These are phyloP conservation scores for Crithidia bombi DNA, from an alignment of 208 protist genomes.

Conservation along the genomic window DNA sequence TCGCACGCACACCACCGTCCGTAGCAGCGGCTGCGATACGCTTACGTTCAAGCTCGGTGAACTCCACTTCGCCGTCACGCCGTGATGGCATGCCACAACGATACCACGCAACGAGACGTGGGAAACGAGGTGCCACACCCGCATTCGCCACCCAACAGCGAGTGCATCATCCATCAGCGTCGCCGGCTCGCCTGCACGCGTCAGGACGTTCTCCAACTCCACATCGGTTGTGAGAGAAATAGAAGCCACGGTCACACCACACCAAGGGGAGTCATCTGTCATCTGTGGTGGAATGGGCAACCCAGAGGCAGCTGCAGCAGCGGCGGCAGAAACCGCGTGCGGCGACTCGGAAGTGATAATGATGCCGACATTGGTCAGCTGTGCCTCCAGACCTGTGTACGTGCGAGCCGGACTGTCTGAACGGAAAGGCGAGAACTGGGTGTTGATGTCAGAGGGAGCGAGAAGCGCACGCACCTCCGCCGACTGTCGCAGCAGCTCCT, in stretches of 20 bases:
- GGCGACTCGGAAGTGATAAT: slow-evolving; percentile 8
- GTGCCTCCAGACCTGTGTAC: slow-evolving; percentile 23
- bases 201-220: slow-evolving; percentile 20
- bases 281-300: background rate
- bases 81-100: slow-evolving; percentile 9
- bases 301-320: background rate
- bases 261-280: background rate
- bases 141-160: slow-evolving; percentile 16
- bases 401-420: slow-evolving; percentile 7
- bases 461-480: slow-evolving; percentile 3
- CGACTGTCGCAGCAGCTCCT: slow-evolving; percentile 18
- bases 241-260: slow-evolving; percentile 9
- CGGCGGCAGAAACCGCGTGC: background rate
- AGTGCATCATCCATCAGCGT: slow-evolving; percentile 22
- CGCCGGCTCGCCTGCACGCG: slow-evolving; percentile 11
- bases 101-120: slow-evolving; percentile 1
- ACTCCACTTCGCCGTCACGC: slow-evolving; percentile 5
- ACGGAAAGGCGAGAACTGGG: background rate
- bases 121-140: slow-evolving; percentile 24
- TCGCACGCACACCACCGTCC: slow-evolving; percentile 28
- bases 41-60: slow-evolving; percentile 6
- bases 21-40: slow-evolving; percentile 19
- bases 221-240: slow-evolving; percentile 7
- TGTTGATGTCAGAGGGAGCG: background rate
- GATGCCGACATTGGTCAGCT: slow-evolving; percentile 13